These are phyloP conservation scores for Stagonosporopsis rhizophila DNA, from an alignment of 2,329 filamentous ascomycete species.

Conservation along the genomic window DNA sequence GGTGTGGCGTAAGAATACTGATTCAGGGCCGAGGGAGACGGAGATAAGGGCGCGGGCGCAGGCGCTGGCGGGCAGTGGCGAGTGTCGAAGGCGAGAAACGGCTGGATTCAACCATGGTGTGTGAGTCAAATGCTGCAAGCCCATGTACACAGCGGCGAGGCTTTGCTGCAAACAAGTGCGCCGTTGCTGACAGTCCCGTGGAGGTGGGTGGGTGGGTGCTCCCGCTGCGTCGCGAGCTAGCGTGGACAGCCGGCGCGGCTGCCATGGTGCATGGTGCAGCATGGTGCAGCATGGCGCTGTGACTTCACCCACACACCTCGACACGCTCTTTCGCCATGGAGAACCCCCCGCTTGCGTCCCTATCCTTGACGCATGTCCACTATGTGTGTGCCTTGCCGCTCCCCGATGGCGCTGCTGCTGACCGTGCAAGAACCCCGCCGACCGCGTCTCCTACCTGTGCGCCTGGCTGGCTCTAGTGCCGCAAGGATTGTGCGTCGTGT, in stretches of 20 bases:
- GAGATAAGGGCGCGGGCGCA: conserved; percentile 23
- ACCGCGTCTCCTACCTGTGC: conserved; percentile 83
- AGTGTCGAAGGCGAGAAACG: conserved; percentile 21
- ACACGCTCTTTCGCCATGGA: conserved; percentile 49
- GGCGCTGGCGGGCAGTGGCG: conserved; percentile 9
- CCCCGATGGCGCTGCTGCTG: conserved; percentile 19
- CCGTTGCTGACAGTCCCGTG: neutral
- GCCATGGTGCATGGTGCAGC: neutral
- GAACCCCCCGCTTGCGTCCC: conserved; percentile 74
- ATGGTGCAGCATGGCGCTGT: neutral
- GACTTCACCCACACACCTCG: neutral
- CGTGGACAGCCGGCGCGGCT: neutral
- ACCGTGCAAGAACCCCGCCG: conserved; percentile 76
- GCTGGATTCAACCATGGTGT: conserved; percentile 24
- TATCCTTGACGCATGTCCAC: conserved; percentile 94
- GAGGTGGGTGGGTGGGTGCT: neutral
- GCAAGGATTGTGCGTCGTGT: conserved; percentile 88
- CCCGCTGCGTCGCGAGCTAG: no score
- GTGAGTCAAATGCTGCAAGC: neutral
- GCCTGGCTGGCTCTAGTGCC: conserved; percentile 95
- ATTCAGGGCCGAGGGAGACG: conserved; percentile 1
- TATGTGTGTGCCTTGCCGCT: conserved; percentile 69
- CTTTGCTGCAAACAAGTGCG: neutral
- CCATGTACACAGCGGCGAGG: neutral
- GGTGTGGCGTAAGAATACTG: conserved; percentile 4